A percentile compares a stretch with the other conserved stretches of the same genome.
Evolutionary conservation across 345 rosid genomes (phyloP).

Genomic region (Microthlaspi erraticum): DNA sequence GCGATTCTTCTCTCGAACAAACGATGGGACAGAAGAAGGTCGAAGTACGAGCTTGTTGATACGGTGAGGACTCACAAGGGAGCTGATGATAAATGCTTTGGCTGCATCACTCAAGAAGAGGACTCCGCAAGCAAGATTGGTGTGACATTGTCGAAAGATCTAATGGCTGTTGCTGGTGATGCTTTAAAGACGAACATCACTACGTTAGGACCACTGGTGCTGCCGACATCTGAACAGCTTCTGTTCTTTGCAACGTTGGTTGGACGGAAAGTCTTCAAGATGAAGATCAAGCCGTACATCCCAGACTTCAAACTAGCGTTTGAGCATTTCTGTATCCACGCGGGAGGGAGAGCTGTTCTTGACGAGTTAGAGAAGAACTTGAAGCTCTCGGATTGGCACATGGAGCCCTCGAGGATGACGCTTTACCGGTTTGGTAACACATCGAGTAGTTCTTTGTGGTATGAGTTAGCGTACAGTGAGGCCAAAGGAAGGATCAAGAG

Average conservation of each 20-base stretch:
- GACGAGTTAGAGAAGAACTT: slow-evolving; percentile 70
- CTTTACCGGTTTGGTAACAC: slow-evolving; percentile 66
- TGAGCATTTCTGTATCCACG: slow-evolving; percentile 66
- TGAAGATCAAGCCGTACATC: slow-evolving; percentile 64
- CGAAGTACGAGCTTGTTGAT: slow-evolving; percentile 59
- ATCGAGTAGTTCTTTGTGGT: slow-evolving; percentile 64
- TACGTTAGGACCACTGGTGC: slow-evolving; percentile 59
- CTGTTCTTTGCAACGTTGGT: slow-evolving; percentile 58
- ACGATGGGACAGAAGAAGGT: slow-evolving; percentile 51
- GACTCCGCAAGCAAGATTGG: slow-evolving; percentile 56
- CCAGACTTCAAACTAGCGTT: slow-evolving; percentile 73
- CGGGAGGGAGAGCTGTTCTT: slow-evolving; percentile 65
- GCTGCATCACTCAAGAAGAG: slow-evolving; percentile 62
- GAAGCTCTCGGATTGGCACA: slow-evolving; percentile 60
- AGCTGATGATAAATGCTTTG: slow-evolving; percentile 61
- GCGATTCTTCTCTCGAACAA: slow-evolving; percentile 61
- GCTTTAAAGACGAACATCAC: slow-evolving; percentile 71
- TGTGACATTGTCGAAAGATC: slow-evolving; percentile 57
- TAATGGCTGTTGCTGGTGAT: slow-evolving; percentile 67
- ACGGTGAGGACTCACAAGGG: slow-evolving; percentile 63
- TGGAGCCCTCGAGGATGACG: slow-evolving; percentile 68
- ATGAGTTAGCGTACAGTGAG: slow-evolving; percentile 63
- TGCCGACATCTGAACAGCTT: slow-evolving; percentile 65
- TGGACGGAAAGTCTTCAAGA: slow-evolving; percentile 54
- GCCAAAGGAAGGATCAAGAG: slow-evolving; percentile 66